Evolutionary conservation across 1,284 basidiomycete genomes (phyloP), one percentile per base, ranked within the genome.

Genomic region (Boletus sp.): DNA sequence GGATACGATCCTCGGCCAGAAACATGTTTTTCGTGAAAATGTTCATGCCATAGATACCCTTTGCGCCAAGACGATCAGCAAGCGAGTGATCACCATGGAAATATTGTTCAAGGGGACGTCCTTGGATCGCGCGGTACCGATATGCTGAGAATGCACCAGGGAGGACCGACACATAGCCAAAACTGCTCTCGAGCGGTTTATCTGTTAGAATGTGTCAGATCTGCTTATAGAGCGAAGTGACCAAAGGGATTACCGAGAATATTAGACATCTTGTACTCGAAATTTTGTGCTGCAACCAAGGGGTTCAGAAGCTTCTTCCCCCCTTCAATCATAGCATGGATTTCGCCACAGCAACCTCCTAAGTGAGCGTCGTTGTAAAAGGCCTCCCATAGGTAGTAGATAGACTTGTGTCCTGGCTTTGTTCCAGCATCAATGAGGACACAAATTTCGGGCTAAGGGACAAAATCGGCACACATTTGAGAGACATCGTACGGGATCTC

Each of bases 221-320:
- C 49, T 23, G 34, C 33, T 20, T 36, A 16, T 26, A 6, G 49
- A 17, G 16, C 4, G 6, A 37, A 14, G 29, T 14, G 17, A 23
- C 8, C 14, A 10, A n/a, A 41, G n/a, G 17, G 55, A 70, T 58
- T 68, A 81, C 89, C 90, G 22, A 94, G 74, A 60, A 96, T 95
- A 68, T 94, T 94, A 32, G 90, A 93, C 89, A 94, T 94, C 72
- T 92, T 97, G 74, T 98, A 98, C 71, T 99, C 95, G 61, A 99
- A 98, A 70, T 98, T 98, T 69, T 98, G 95, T 20, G 92, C 91
- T 9, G 93, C 93, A 26, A 94, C 83, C 38, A 98, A 75, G 12
- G 95, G 95, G 61, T 98, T 99, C 52, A 98, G 64, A 29, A 99
- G 78, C 65, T 96, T 95, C 68, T 74, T 86, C 23, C 95, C 94